Conservation (phyloP, 768 basidiomycete genomes). For the Pleurotus eryngii region DNA sequence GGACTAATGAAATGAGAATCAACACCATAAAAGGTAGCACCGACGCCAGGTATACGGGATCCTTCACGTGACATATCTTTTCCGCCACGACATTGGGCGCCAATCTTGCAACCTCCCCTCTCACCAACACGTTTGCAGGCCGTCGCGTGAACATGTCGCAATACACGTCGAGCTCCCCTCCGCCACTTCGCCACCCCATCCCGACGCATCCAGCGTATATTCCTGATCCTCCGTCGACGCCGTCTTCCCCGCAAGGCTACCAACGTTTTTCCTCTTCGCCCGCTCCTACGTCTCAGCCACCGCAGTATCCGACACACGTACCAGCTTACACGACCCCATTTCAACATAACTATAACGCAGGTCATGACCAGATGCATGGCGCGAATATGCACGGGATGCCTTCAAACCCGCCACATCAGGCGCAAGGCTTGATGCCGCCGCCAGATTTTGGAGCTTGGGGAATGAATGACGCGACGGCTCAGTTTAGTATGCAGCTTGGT, state of each 20-base stretch:
- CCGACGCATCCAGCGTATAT: conserved; percentile 87
- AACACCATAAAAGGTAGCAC: no score
- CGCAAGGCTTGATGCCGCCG: conserved; percentile 17
- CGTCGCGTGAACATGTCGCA: neutral
- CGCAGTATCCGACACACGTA: conserved; percentile 32
- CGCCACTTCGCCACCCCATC: conserved; percentile 83
- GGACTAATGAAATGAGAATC: no score
- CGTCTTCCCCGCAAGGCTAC: conserved; percentile 71
- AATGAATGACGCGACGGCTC: conserved; percentile 89
- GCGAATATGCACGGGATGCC: conserved; percentile 21
- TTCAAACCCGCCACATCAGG: conserved; percentile 24
- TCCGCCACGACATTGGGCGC: no score
- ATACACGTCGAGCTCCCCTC: conserved; percentile 49
- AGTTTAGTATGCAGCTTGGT: conserved; percentile 95
- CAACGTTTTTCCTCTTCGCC: conserved; percentile 70
- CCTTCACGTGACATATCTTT: no score
- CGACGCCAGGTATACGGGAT: no score
- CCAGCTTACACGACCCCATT: conserved; percentile 48
- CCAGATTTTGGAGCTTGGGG: conserved; percentile 74
- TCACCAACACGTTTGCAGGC: no score
- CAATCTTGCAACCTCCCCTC: no score
- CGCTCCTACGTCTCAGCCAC: conserved; percentile 26
- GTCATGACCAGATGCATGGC: conserved; percentile 24
- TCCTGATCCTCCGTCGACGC: conserved; percentile 77
- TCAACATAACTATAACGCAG: conserved; percentile 39